These are phyloP conservation scores for Domatiomyces catenatus DNA, from an alignment of 2,329 filamentous ascomycete genomes.

Conservation along the genomic window DNA sequence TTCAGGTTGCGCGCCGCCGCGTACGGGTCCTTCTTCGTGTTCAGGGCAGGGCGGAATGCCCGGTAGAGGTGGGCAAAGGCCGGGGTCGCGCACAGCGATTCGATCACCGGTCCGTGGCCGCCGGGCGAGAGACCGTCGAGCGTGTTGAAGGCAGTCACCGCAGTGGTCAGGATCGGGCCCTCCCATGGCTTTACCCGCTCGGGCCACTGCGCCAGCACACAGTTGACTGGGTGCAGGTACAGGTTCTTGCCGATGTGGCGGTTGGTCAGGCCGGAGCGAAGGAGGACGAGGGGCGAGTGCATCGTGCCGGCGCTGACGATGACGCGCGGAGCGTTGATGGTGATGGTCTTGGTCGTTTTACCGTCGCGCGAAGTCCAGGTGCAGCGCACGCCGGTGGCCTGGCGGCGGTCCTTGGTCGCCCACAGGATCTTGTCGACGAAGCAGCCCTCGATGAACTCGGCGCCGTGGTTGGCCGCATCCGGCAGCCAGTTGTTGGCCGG, in stretches of 20 bases:
- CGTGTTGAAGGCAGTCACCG: conserved; percentile 49
- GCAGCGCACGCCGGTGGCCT: conserved; percentile 57
- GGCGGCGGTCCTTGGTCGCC: conserved; percentile 31
- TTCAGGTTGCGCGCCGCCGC: conserved; percentile 53
- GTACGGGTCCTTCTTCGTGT: background rate
- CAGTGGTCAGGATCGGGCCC: conserved; percentile 56
- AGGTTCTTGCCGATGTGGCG: conserved; percentile 68
- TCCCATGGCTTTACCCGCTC: conserved; percentile 27
- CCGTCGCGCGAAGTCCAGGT: conserved; percentile 59
- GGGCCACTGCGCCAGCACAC: conserved; percentile 11
- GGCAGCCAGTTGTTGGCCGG: conserved; percentile 63
- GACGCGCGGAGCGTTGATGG: conserved; percentile 65
- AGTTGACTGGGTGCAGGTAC: conserved; percentile 55
- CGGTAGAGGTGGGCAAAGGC: conserved; percentile 40
- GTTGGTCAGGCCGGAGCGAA: conserved; percentile 67
- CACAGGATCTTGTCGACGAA: conserved; percentile 57
- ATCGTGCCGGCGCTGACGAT: conserved; percentile 64
- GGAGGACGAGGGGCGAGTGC: conserved; percentile 59
- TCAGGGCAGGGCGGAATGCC: conserved; percentile 51
- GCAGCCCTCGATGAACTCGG: conserved; percentile 73
- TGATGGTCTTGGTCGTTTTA: conserved; percentile 44
- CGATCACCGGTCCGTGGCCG: conserved; percentile 71
- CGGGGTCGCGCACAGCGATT: conserved; percentile 36
- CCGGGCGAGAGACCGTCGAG: conserved; percentile 59
- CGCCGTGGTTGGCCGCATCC: conserved; percentile 61